Evolutionary conservation across 108 stramenopile species (phyloP).

Genomic region (Bacterosira constricta): DNA sequence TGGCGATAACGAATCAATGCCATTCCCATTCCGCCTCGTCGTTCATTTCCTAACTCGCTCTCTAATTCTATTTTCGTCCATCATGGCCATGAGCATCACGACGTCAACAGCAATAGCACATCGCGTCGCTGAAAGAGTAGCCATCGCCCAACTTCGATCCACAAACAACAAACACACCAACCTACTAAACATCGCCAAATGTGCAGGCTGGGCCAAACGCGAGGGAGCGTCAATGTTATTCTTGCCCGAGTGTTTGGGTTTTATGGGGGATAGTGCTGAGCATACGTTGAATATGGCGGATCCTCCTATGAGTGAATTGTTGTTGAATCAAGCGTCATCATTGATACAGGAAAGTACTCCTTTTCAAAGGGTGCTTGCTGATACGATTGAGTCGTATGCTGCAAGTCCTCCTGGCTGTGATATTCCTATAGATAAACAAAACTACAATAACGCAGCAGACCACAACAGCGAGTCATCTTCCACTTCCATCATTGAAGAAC

Average conservation of each 20-base stretch:
- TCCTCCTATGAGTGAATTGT: slow-evolving; percentile 24
- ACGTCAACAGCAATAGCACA: neutral
- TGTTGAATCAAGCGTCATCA: neutral
- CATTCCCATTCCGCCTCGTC: too few relatives aligned
- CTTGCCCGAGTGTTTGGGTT: slow-evolving; percentile 87
- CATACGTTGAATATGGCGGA: slow-evolving; percentile 80
- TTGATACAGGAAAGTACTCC: too few relatives aligned
- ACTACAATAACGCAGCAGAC: neutral
- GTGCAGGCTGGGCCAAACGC: slow-evolving; percentile 65
- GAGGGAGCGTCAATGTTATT: slow-evolving; percentile 75
- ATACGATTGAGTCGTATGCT: slow-evolving; percentile 17
- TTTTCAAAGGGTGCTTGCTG: slow-evolving; percentile 19
- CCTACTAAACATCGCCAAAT: slow-evolving; percentile 67
- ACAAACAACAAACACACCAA: slow-evolving; percentile 74
- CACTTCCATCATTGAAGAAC: slow-evolving; percentile 67
- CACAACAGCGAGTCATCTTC: neutral
- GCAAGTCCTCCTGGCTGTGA: slow-evolving; percentile 6
- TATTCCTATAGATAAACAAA: neutral
- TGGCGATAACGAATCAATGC: too few relatives aligned
- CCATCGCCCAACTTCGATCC: slow-evolving; percentile 80
- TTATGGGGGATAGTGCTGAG: slow-evolving; percentile 67
- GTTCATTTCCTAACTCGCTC: neutral
- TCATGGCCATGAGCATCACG: slow-evolving; percentile 1
- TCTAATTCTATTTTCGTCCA: neutral
- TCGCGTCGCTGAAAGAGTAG: too few relatives aligned